Conservation (phyloP, 2,329 filamentous ascomycete species). For the Plectosphaerella cucumerina region DNA sequence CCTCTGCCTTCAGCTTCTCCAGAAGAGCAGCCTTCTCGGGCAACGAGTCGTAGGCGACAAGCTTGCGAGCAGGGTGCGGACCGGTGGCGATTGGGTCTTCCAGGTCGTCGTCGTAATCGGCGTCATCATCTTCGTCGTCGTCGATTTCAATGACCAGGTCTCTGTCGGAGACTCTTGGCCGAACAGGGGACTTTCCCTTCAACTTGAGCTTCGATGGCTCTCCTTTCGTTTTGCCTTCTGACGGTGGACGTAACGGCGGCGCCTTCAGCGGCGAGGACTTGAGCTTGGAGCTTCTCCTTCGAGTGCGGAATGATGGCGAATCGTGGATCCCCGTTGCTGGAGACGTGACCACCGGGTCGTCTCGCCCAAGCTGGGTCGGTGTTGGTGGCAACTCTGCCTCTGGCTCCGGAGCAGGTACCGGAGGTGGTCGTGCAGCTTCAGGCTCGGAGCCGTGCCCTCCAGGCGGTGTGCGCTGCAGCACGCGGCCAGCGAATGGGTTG, state of each 20-base stretch:
- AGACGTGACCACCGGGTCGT: slow-evolving; percentile 49
- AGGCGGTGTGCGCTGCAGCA: slow-evolving; percentile 30
- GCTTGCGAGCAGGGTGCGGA: slow-evolving; percentile 34
- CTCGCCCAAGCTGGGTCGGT: slow-evolving; percentile 40
- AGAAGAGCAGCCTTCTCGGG: slow-evolving; percentile 46
- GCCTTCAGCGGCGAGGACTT: slow-evolving; percentile 49
- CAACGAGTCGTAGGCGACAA: slow-evolving; percentile 36
- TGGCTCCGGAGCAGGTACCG: background rate
- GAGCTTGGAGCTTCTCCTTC: slow-evolving; percentile 31
- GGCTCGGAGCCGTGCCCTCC: slow-evolving; percentile 11
- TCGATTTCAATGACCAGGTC: background rate
- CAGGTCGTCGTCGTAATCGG: background rate
- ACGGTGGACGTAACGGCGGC: slow-evolving; percentile 25
- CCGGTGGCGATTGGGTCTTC: slow-evolving; percentile 2
- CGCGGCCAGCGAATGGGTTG: slow-evolving; percentile 34
- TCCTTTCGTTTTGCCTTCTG: slow-evolving; percentile 3
- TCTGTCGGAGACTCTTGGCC: background rate
- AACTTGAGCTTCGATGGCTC: slow-evolving; percentile 13
- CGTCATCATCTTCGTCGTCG: background rate
- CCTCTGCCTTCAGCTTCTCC: slow-evolving; percentile 50
- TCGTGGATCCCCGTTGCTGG: slow-evolving; percentile 57
- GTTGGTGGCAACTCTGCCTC: slow-evolving; percentile 64
- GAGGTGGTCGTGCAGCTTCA: slow-evolving; percentile 1
- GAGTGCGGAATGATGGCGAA: slow-evolving; percentile 48
- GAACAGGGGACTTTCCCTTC: slow-evolving; percentile 7